Percentiles rank a stretch among this genome's conserved stretches.
phyloP scores from a whole-genome alignment of 108 stramenopile genomes.

The Aureococcus anophagefferens region DNA sequence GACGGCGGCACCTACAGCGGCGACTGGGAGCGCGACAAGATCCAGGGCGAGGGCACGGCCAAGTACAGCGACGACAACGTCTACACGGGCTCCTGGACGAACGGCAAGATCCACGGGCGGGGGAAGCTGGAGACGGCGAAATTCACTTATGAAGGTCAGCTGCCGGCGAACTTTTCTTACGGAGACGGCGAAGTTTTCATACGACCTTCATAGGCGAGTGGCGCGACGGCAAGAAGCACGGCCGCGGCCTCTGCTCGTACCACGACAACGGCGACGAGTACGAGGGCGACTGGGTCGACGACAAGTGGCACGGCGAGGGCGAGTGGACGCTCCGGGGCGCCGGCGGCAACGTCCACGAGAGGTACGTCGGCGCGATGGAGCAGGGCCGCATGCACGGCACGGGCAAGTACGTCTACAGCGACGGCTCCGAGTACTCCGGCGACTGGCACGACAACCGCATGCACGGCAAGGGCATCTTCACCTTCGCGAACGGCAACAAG shows the following conservation, averaged over 20 bases:
- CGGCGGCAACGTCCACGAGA: not conserved
- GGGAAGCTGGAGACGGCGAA: conserved; percentile 26
- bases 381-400: conserved; percentile 29
- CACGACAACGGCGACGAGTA: conserved; percentile 5
- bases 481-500: conserved; percentile 28
- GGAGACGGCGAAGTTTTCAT: conserved; percentile 43
- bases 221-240: conserved; percentile 29
- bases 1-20: conserved; percentile 18
- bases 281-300: conserved; percentile 29
- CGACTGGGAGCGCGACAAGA: conserved; percentile 1
- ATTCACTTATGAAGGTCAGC: no score
- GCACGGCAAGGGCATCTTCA: conserved; percentile 29
- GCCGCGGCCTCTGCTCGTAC: conserved; percentile 39
- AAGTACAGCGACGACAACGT: conserved; percentile 33
- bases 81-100: conserved; percentile 47
- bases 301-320: conserved; percentile 26
- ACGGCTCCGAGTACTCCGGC: conserved; percentile 32
- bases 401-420: conserved; percentile 24
- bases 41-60: conserved; percentile 34
- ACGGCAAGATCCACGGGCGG: conserved; percentile 27
- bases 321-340: not conserved
- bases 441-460: conserved; percentile 12
- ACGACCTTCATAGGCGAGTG: conserved; percentile 48
- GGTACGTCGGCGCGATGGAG: conserved; percentile 20
- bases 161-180: no score